Conservation (phyloP, 305 asterid genomes). For the Fraxinus sp. region DNA sequence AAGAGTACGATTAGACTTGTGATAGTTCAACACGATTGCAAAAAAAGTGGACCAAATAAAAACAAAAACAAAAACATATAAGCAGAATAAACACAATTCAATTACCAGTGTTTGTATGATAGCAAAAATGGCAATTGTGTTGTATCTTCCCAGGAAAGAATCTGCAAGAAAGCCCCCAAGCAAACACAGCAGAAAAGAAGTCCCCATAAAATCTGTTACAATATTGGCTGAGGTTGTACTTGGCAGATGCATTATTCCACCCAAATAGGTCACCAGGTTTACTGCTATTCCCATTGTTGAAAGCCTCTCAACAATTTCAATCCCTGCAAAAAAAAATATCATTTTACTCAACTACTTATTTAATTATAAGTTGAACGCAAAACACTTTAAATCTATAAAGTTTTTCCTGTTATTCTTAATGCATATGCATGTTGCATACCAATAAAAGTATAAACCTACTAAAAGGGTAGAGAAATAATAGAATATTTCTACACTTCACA, state of each 20-base stretch:
- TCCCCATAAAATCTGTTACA: slow-evolving; percentile 75
- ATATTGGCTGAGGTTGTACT: slow-evolving; percentile 62
- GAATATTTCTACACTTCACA: neutral
- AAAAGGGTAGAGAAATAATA: neutral
- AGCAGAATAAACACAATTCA: neutral
- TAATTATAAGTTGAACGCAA: neutral
- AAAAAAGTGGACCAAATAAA: neutral
- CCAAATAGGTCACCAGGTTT: slow-evolving; percentile 65
- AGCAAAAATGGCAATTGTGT: slow-evolving; percentile 54
- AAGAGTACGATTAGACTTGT: neutral
- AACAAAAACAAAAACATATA: neutral
- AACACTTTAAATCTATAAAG: neutral
- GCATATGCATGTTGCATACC: neutral
- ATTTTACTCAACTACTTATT: neutral
- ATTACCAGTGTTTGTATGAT: slow-evolving; percentile 45
- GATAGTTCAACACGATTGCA: neutral
- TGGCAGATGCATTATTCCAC: slow-evolving; percentile 64
- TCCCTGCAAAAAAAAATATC: slow-evolving; percentile 32
- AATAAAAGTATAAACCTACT: neutral
- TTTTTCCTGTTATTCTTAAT: neutral
- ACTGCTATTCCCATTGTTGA: slow-evolving; percentile 81
- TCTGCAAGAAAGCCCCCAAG: slow-evolving; percentile 72
- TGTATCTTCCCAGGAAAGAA: slow-evolving; percentile 66
- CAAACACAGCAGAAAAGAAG: slow-evolving; percentile 57
- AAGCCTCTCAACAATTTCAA: slow-evolving; percentile 65